These are phyloP conservation scores for Tylopilus subfusipes DNA, from an alignment of 768 basidiomycete genomes.

Conservation along the genomic window DNA sequence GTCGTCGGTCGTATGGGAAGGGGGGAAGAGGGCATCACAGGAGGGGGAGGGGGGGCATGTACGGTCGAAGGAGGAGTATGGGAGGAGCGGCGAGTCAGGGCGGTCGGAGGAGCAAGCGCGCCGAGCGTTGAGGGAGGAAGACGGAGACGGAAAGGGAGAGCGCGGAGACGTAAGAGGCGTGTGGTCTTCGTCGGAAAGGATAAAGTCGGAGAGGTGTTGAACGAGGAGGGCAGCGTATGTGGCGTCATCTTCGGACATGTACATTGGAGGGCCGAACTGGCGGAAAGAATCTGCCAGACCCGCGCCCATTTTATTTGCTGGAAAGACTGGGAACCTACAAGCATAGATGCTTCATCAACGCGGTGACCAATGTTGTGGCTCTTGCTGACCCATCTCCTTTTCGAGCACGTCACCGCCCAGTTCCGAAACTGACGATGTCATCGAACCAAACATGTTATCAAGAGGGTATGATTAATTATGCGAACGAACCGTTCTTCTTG, in stretches of 20 bases:
- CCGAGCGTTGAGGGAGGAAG: conserved; percentile 22
- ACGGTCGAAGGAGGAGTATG: conserved; percentile 22
- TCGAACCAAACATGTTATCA: neutral
- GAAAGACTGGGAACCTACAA: neutral
- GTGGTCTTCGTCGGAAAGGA: conserved; percentile 22
- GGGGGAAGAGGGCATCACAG: conserved; percentile 34
- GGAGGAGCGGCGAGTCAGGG: conserved; percentile 31
- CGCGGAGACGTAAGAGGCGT: conserved; percentile 7
- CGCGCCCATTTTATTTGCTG: neutral
- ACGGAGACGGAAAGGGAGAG: conserved; percentile 26
- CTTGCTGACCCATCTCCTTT: neutral
- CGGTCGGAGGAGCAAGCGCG: conserved; percentile 18
- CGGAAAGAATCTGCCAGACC: neutral
- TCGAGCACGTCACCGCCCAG: neutral
- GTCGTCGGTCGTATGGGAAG: conserved; percentile 1
- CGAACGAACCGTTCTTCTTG: neutral
- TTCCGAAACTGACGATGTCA: neutral
- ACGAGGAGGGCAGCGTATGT: conserved; percentile 29
- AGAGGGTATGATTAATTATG: too few relatives aligned
- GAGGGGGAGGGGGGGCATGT: conserved; percentile 24
- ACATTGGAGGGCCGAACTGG: neutral
- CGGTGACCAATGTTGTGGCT: neutral
- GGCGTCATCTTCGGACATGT: conserved; percentile 31
- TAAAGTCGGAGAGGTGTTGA: conserved; percentile 31
- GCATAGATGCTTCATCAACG: neutral